Evolutionary conservation across 495 filamentous ascomycete species (phyloP), one percentile per base, ranked within the genome.

Genomic region (Aspergillus cristatus): DNA sequence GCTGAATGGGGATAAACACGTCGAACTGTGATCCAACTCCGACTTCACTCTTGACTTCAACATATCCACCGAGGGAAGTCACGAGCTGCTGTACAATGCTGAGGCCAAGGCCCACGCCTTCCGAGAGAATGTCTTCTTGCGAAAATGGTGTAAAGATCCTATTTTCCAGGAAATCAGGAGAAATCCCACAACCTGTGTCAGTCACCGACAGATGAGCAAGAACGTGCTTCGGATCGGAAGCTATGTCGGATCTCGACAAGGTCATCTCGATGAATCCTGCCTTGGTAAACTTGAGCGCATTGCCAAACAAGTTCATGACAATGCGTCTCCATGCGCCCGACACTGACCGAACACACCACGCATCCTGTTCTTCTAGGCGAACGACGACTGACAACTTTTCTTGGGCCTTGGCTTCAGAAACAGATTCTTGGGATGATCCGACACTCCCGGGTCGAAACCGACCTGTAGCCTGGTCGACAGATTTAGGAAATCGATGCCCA

Each of bases 241-340:
- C 30, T 39, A 52, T 15, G n/a, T 52, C 30, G 43, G 40, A 42
- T 54, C 54, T 30, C 54, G 63, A 35, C 16, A 82, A 55, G 0
- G 55, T 63, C 10, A 84, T 58, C 32, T 72, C 66, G 30, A 86
- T 75, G 42, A 63, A 73, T 4, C 83, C 82, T 0, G 59, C 47
- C 14, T 49, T 47, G 4, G 77, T 84, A 45, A 79, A 86, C 43
- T 88, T 88, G 32, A 86, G 59, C 0, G 82, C 72, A 48, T 88
- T 88, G 10, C 82, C 78, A 26, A 82, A 69, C 1, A 86, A 50
- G 46, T 88, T 86, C 75, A 84, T 79, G 17, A 86, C 65, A 11
- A 85, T 66, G 16, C 82, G 61, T 15, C 77, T 63, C 55, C 81
- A 68, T 0, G 76, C 81, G 3, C 79, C 80, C 0, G 78, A 71